Evolutionary conservation across 2,329 filamentous ascomycete genomes (phyloP).

Genomic region (Ophiobolus disseminans): DNA sequence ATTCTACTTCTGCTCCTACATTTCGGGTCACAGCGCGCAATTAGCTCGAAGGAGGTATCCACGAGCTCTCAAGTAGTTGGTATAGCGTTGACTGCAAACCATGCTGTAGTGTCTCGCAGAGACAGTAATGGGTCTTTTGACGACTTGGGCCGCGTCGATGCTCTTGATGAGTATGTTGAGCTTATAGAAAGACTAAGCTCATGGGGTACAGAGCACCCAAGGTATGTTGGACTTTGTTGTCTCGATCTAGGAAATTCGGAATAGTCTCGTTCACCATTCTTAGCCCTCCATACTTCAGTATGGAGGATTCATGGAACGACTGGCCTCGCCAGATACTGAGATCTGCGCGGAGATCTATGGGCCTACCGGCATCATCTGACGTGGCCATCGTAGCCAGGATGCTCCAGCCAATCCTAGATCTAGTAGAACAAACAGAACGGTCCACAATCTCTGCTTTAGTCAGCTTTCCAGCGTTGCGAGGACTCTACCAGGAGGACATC

Average conservation of each 20-base stretch:
- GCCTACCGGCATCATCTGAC: constrained; percentile 12
- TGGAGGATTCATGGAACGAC: constrained; percentile 16
- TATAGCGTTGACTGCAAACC: background rate
- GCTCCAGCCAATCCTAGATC: constrained; percentile 2
- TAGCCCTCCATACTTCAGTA: constrained; percentile 9
- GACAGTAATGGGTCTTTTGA: background rate
- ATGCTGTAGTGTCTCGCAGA: background rate
- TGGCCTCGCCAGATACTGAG: constrained; percentile 10
- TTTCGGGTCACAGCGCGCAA: too few relatives aligned
- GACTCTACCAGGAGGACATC: constrained; percentile 14
- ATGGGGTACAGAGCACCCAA: background rate
- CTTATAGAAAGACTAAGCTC: background rate
- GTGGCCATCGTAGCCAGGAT: constrained; percentile 6
- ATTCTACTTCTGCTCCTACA: too few relatives aligned
- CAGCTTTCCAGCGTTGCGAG: constrained; percentile 8
- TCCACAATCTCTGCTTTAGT: constrained; percentile 6
- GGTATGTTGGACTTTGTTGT: too few relatives aligned
- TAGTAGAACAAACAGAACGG: background rate
- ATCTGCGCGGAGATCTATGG: constrained; percentile 1
- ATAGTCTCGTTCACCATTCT: too few relatives aligned
- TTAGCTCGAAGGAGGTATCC: too few relatives aligned
- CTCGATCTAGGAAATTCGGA: too few relatives aligned
- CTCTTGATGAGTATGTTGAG: background rate
- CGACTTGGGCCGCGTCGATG: background rate
- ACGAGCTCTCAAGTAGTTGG: too few relatives aligned